Conservation (phyloP, 176 grass and related monocot species). For the Musa troglodytarum region DNA sequence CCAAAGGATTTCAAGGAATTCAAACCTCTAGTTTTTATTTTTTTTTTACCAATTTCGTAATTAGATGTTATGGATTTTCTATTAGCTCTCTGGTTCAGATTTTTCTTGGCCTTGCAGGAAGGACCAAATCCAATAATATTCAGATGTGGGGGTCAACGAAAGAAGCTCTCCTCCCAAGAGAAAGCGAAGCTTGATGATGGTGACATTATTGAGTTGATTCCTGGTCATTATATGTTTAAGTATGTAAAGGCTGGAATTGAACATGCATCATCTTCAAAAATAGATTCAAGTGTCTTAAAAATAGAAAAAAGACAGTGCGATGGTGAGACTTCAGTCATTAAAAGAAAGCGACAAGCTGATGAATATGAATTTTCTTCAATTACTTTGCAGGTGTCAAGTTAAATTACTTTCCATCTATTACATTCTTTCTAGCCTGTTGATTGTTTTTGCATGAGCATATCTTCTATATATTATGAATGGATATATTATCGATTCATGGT, state of each 20-base stretch:
- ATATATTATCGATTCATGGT: background rate
- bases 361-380: slow-evolving; percentile 58
- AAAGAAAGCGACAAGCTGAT: slow-evolving; percentile 57
- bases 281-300: slow-evolving; percentile 23
- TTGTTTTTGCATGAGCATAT: background rate
- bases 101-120: slow-evolving; percentile 41
- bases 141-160: slow-evolving; percentile 43
- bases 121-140: slow-evolving; percentile 72
- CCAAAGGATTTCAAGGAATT: background rate
- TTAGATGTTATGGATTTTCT: background rate
- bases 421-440: background rate
- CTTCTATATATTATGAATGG: background rate
- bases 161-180: slow-evolving; percentile 53
- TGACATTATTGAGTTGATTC: slow-evolving; percentile 83
- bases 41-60: background rate
- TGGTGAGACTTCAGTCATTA: slow-evolving; percentile 25
- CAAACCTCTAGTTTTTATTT: background rate
- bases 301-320: slow-evolving; percentile 62
- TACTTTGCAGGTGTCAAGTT: slow-evolving; percentile 40
- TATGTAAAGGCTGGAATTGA: slow-evolving; percentile 32
- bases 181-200: slow-evolving; percentile 46
- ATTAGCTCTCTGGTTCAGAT: background rate
- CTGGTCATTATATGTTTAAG: slow-evolving; percentile 57
- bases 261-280: slow-evolving; percentile 14
- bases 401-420: background rate